Percentiles rank a stretch among this genome's conserved stretches.
Conservation (phyloP, 768 basidiomycete genomes). For the Termitomyces sp. region DNA sequence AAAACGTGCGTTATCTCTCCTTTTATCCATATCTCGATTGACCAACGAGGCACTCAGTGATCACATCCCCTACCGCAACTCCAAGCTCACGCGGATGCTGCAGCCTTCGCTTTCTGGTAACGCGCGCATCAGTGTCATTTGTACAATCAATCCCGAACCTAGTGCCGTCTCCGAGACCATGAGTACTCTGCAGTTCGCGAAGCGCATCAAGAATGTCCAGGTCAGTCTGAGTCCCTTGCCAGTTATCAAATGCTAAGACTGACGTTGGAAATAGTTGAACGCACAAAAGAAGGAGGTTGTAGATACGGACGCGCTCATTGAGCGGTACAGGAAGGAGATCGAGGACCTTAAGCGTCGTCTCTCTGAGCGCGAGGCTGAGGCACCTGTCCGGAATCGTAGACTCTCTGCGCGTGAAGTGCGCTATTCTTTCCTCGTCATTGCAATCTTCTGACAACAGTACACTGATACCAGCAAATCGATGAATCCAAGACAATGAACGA, state of each 20-base stretch:
- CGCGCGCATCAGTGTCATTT: slow-evolving; percentile 93
- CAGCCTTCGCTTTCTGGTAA: slow-evolving; percentile 95
- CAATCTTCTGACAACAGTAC: not conserved
- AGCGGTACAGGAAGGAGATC: slow-evolving; percentile 93
- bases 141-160: slow-evolving; percentile 88
- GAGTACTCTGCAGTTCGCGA: slow-evolving; percentile 89
- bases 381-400: slow-evolving; percentile 45
- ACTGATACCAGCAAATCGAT: slow-evolving; percentile 63
- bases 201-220: slow-evolving; percentile 86
- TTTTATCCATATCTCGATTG: not conserved
- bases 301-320: slow-evolving; percentile 90
- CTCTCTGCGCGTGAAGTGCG: slow-evolving; percentile 52
- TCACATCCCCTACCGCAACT: slow-evolving; percentile 94
- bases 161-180: slow-evolving; percentile 80
- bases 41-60: slow-evolving; percentile 45
- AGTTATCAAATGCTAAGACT: not conserved
- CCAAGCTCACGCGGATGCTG: slow-evolving; percentile 90
- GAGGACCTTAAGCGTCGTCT: slow-evolving; percentile 81
- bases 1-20: slow-evolving; percentile 51
- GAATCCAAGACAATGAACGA: slow-evolving; percentile 85
- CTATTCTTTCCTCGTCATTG: not conserved
- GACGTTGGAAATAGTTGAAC: slow-evolving; percentile 46
- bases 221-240: slow-evolving; percentile 31
- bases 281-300: slow-evolving; percentile 94
- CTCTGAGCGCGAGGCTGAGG: slow-evolving; percentile 67